A percentile compares a stretch with the other conserved stretches of the same genome.
Conservation (phyloP, 2,329 filamentous ascomycete species). For the Colletotrichum higginsianum region DNA sequence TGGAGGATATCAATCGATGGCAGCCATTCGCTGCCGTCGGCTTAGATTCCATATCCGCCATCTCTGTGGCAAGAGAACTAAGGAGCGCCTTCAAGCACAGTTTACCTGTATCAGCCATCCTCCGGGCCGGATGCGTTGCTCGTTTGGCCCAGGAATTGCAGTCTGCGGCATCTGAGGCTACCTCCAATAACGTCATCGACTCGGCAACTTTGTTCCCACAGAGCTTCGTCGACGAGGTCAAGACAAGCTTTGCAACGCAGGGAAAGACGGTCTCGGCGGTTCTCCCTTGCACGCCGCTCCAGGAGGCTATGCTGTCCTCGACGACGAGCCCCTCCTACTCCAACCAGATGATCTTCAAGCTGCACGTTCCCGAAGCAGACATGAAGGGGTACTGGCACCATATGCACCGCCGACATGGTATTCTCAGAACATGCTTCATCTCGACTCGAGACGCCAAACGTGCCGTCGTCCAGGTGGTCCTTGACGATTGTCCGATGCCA, state of each 20-base stretch:
- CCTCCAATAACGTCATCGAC: not conserved
- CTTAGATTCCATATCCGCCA: constrained; percentile 87
- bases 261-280: constrained; percentile 65
- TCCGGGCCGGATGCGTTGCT: constrained; percentile 78
- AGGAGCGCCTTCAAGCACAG: constrained; percentile 60
- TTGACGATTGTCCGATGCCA: constrained; percentile 61
- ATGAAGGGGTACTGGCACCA: constrained; percentile 74
- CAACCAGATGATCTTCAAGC: constrained; percentile 78
- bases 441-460: constrained; percentile 72
- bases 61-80: constrained; percentile 75
- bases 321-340: constrained; percentile 72
- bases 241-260: constrained; percentile 48
- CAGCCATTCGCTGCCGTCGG: constrained; percentile 85
- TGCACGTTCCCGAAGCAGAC: constrained; percentile 64
- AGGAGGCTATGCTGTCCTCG: constrained; percentile 87
- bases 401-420: constrained; percentile 78
- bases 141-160: constrained; percentile 63
- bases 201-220: not conserved
- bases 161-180: not conserved
- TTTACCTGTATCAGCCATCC: constrained; percentile 77
- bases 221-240: constrained; percentile 9
- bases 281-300: constrained; percentile 87
- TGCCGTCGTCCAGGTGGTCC: constrained; percentile 81
- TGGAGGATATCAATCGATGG: constrained; percentile 68
- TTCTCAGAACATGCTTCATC: constrained; percentile 83